Conservation (phyloP, 257 asterid species). For the Solanum chiquidenum region DNA sequence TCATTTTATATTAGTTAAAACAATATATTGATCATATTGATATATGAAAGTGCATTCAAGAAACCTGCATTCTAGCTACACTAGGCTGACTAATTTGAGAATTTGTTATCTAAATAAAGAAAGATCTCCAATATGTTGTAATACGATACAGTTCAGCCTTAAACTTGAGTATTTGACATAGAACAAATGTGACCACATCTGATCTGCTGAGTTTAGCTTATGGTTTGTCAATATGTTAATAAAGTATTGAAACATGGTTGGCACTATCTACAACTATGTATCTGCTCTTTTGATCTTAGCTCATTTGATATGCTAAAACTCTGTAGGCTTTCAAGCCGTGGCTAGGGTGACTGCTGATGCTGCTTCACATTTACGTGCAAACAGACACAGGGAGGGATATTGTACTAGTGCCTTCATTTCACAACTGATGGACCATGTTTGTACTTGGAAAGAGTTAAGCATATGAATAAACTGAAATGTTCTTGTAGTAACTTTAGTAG, state of each 20-base stretch:
- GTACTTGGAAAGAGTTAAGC: not conserved
- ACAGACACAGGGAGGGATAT: not conserved
- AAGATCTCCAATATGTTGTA: not conserved
- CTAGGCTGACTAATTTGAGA: not conserved
- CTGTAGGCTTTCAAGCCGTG: not conserved
- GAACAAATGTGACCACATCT: not conserved
- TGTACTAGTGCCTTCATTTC: not conserved
- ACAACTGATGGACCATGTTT: not conserved
- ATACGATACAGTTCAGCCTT: not conserved
- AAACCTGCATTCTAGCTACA: not conserved
- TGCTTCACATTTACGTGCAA: not conserved
- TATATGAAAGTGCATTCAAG: not conserved
- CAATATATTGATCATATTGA: not conserved
- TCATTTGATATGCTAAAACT: not conserved
- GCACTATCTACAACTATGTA: not conserved
- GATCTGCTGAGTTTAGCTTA: not conserved
- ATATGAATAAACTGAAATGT: not conserved
- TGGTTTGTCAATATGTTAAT: not conserved
- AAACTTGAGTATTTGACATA: not conserved
- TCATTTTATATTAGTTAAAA: not conserved
- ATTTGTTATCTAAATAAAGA: not conserved
- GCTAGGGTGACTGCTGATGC: not conserved
- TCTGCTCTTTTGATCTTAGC: not conserved
- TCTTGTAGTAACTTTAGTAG: not conserved
- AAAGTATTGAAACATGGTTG: not conserved